Percentiles rank a stretch among this genome's conserved stretches.
phyloP scores from a whole-genome alignment of 1,284 basidiomycete species.

The Cutaneotrichosporon sp. region DNA sequence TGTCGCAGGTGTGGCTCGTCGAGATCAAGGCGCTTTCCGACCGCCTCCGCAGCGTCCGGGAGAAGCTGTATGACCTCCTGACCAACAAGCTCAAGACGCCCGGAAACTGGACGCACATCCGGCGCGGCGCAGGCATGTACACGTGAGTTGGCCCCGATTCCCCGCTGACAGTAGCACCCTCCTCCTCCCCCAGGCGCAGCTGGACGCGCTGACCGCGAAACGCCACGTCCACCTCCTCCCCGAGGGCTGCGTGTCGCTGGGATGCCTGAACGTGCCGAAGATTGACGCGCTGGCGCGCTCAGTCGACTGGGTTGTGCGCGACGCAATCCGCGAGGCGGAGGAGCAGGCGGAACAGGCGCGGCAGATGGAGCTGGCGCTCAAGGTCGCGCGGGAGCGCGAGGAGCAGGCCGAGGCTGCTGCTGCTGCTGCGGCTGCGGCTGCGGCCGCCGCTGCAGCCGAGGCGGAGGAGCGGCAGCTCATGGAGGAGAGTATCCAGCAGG shows the following conservation, averaged over 20 bases:
- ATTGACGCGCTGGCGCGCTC: constrained; percentile 40
- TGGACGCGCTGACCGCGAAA: constrained; percentile 34
- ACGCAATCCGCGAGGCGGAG: constrained; percentile 37
- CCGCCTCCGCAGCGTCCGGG: constrained; percentile 84
- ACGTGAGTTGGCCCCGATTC: constrained; percentile 25
- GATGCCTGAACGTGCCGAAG: constrained; percentile 42
- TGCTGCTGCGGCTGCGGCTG: constrained; percentile 24
- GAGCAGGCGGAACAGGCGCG: constrained; percentile 35
- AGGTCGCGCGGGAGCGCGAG: constrained; percentile 38
- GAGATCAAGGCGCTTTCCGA: constrained; percentile 90
- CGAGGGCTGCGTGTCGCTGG: constrained; percentile 44
- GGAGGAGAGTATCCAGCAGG: constrained; percentile 38
- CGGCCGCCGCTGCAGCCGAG: constrained; percentile 28
- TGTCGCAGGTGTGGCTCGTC: constrained; percentile 63
- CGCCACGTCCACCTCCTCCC: constrained; percentile 44
- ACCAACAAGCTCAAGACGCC: constrained; percentile 78
- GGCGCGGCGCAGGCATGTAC: constrained; percentile 52
- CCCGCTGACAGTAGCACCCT: constrained; percentile 28
- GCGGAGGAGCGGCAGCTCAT: constrained; percentile 42
- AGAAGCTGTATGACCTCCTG: constrained; percentile 70
- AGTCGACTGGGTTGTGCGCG: constrained; percentile 43
- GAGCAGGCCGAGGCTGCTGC: constrained; percentile 39
- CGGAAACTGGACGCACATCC: constrained; percentile 85
- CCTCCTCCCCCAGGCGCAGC: constrained; percentile 33
- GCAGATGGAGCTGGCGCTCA: constrained; percentile 38